Conservation (phyloP, 176 grass and related monocot genomes). For the Juncus effusus region DNA sequence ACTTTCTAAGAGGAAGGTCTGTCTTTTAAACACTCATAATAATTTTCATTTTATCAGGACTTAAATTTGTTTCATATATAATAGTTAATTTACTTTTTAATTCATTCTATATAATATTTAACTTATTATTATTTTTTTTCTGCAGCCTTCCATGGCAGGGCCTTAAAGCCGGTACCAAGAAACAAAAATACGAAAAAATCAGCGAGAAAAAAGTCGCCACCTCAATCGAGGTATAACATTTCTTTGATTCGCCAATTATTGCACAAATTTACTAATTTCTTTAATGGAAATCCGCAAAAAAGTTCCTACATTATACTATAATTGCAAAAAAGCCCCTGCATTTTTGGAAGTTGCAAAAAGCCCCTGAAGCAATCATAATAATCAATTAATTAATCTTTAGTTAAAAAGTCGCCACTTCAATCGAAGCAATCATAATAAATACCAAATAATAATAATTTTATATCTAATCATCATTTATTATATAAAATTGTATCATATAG, state of each 20-base stretch:
- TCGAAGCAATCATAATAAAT: too few species aligned
- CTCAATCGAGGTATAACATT: constrained; percentile 65
- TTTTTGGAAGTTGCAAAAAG: too few species aligned
- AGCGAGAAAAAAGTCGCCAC: constrained; percentile 96
- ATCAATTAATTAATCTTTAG: too few species aligned
- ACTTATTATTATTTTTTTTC: constrained; percentile 24
- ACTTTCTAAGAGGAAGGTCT: constrained; percentile 94
- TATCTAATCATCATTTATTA: neutral
- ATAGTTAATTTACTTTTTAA: neutral
- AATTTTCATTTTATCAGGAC: neutral
- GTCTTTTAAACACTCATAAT: constrained; percentile 18
- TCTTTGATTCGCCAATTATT: too few species aligned
- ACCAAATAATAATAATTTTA: too few species aligned
- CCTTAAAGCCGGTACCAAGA: constrained; percentile 96
- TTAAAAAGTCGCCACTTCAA: too few species aligned
- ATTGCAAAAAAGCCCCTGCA: too few species aligned
- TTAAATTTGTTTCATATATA: neutral
- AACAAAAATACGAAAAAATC: constrained; percentile 94
- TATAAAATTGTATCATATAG: constrained; percentile 1
- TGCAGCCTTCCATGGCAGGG: constrained; percentile 96
- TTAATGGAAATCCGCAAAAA: too few species aligned
- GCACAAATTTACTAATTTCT: too few species aligned
- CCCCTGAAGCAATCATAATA: too few species aligned
- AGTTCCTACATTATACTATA: too few species aligned
- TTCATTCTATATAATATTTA: constrained; percentile 1